Evolutionary conservation across 371 early-diverging fungal species (phyloP), one percentile per base, ranked within the genome.

Genomic region (Coemansia sp.): DNA sequence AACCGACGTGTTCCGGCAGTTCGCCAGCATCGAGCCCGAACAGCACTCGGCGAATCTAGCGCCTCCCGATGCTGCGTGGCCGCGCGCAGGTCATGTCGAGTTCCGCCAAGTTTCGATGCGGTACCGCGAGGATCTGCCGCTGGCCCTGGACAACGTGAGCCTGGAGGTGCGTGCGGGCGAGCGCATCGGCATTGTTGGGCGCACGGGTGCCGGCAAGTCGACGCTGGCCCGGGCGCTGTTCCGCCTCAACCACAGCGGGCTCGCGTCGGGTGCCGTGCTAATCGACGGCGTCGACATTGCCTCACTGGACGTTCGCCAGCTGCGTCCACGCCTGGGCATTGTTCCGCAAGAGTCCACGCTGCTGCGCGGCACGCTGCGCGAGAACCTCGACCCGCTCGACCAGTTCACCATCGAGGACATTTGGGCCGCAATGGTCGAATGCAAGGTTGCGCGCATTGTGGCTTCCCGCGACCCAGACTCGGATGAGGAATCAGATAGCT

Each of bases 271-370:
- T 2, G 59, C 68, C 0, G 85, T 88, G 26, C 2, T 52, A 4
- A 83, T 85, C 53, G 87, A 85, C 51, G 84, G 81, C 31, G 58
- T 85, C 7, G 79, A 85, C 42, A 83, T 85, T 32, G 56, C 67
- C 1, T 53, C 67, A 45, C 65, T 86, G 26, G 76, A 80, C 10
- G 70, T 87, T 57, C 58, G 68, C 16, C 79, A 78, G 49, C 49
- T 88, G 76, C 81, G 90, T n/a, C 78, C 79, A 7, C 65, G 73
- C 20, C 62, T 89, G 55, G 74, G 83, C 14, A 87, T 88, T 40
- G 86, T 89, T 40, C 89, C 88, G 3, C 89, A 88, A 58, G 84
- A 85, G 54, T 82, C 86, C 4, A 75, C 82, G 42, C 43, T 84
- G 42, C 82, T 85, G 55, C 53, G 75, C 2, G 82, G 85, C 14